phyloP scores from a whole-genome alignment of 352 stramenopile genomes.

The Phytophthora brassicae region DNA sequence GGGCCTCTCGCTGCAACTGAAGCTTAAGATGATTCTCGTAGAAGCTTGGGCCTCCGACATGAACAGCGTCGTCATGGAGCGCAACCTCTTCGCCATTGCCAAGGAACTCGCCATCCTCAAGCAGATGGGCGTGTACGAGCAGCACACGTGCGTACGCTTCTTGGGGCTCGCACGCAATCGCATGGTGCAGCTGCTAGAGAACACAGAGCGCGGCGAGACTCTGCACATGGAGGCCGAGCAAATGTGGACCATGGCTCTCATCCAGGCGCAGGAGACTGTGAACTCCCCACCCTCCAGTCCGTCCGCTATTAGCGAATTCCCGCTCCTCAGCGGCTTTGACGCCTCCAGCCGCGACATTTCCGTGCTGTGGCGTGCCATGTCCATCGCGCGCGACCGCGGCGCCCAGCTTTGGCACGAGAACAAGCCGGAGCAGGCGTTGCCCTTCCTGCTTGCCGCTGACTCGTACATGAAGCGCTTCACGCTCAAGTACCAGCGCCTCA shows the following conservation, averaged over 20 bases:
- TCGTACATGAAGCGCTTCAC: constrained; percentile 91
- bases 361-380: constrained; percentile 83
- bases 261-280: constrained; percentile 59
- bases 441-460: constrained; percentile 77
- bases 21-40: constrained; percentile 85
- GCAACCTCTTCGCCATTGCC: constrained; percentile 78
- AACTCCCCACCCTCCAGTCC: constrained; percentile 40
- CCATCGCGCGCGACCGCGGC: constrained; percentile 71
- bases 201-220: constrained; percentile 60
- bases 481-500: constrained; percentile 85
- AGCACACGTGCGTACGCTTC: constrained; percentile 79
- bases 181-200: constrained; percentile 61
- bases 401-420: constrained; percentile 87
- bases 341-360: constrained; percentile 69
- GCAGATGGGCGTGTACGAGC: constrained; percentile 71
- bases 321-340: constrained; percentile 63
- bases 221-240: constrained; percentile 67
- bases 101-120: constrained; percentile 83
- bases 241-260: constrained; percentile 78
- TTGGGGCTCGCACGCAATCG: constrained; percentile 66
- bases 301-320: constrained; percentile 56
- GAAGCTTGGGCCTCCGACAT: constrained; percentile 84
- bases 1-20: constrained; percentile 78
- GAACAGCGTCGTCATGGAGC: constrained; percentile 87
- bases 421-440: constrained; percentile 79